phyloP scores from a whole-genome alignment of 176 grass and related monocot species.

The Carex kokanica region DNA sequence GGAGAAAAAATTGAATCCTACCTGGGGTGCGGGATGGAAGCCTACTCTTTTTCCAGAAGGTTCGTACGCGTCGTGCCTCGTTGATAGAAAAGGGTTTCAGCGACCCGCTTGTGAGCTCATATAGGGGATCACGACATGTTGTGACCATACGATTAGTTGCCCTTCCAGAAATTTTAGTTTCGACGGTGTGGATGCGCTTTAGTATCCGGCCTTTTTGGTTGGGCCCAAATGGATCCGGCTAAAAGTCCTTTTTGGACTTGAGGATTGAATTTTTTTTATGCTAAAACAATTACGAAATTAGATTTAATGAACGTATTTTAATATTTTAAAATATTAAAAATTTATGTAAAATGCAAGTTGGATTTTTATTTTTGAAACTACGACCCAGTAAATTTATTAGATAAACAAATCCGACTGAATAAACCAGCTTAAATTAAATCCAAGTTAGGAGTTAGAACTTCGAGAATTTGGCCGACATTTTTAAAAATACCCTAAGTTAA shows the following conservation, averaged over 20 bases:
- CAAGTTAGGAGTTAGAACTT: no score
- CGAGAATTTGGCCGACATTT: no score
- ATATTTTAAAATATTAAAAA: no score
- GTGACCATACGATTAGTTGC: neutral
- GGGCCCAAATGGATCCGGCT: neutral
- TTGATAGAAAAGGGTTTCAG: neutral
- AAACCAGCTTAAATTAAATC: no score
- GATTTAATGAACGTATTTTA: no score
- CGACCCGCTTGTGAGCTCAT: neutral
- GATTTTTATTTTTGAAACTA: no score
- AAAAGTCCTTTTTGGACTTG: neutral
- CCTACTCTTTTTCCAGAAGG: constrained; percentile 24
- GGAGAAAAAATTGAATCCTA: neutral
- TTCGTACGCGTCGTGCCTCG: neutral
- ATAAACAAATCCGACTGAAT: no score
- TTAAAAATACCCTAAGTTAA: no score
- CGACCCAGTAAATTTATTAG: no score
- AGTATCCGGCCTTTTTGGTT: neutral
- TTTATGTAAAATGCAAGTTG: no score
- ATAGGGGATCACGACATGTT: neutral
- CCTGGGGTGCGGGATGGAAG: neutral
- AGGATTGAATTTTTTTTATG: neutral
- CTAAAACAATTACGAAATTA: no score
- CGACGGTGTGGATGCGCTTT: neutral
- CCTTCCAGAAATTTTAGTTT: neutral